Conservation (phyloP, 805 yeast genomes). For the Saturnispora besseyi region DNA sequence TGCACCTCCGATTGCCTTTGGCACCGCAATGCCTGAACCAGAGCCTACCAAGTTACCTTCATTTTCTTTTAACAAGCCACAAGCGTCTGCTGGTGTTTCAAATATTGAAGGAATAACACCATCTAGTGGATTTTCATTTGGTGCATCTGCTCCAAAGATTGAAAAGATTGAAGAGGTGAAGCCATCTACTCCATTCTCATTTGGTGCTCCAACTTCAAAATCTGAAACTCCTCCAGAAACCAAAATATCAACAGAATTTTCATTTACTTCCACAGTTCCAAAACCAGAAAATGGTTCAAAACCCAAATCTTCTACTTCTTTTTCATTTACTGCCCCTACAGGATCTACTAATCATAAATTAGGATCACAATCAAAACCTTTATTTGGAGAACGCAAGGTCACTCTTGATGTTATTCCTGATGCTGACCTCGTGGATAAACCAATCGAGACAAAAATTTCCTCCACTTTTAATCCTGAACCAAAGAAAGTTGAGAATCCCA, state of each 20-base stretch:
- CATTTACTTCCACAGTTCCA: neutral
- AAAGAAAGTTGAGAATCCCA: neutral
- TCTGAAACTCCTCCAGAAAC: neutral
- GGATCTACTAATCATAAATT: neutral
- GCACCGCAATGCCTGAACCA: neutral
- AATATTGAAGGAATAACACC: neutral
- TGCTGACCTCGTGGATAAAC: neutral
- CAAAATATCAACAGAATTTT: neutral
- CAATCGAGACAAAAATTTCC: neutral
- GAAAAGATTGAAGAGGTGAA: neutral
- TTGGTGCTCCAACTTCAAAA: neutral
- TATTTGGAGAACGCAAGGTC: neutral
- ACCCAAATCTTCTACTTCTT: neutral
- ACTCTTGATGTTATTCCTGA: neutral
- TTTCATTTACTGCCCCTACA: neutral
- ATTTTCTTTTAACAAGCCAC: neutral
- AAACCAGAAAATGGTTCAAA: neutral
- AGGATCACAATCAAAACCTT: neutral
- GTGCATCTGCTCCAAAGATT: slow-evolving; percentile 1
- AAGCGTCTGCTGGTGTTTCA: slow-evolving; percentile 2
- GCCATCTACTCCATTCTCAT: neutral
- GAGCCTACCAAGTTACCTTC: slow-evolving; percentile 1
- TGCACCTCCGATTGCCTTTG: neutral
- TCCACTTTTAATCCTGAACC: neutral
- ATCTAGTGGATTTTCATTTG: slow-evolving; percentile 12